Evolutionary conservation across 257 asterid species (phyloP), one percentile per base, ranked within the genome.

Genomic region (Plantago elongata): DNA sequence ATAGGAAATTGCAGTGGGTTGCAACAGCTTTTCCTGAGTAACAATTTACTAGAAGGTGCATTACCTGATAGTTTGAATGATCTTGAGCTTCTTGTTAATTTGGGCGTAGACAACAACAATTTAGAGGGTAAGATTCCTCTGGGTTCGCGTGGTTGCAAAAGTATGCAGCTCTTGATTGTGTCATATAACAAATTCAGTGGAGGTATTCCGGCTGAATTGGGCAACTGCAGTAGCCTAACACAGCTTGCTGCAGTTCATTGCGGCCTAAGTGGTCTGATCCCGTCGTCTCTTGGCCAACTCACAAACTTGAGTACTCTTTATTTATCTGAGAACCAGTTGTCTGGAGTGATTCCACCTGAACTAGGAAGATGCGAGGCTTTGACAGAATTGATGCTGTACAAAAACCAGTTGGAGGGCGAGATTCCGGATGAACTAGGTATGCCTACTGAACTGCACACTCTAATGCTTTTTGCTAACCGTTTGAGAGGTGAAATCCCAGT

Each of bases 321-420:
- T 70, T 75, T 90, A 50, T 60, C 81, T n/a, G 60, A 51, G 50
- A 90, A 85, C 85, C 65, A 14, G 34, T 72, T 90, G 4, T 83
- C 95, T 2, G 95, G 96, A 30, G 47, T 45, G 59, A 90, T 90
- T 68, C 98, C 98, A 5, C 80, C 81, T 3, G 86, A 90, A 65
- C 70, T 90, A 52, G 94, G 96, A 16, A 71, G 75, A 38, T 90
- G 98, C 77, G 61, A 30, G 65, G 78, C 83, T 51, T 75, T 90
- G 84, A 64, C 54, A 18, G 83, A 80, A 59, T 74, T 90, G 66
- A 73, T 65, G 74, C 47, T 90, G 51, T 59, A 70, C 2, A 71
- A 5, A 7, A 90, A 88, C 78, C 74, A 72, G 63, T 77, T 90
- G 42, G 78, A 68, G 38, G 94, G 91, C 45, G 66, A 42, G 54